A percentile compares a stretch with the other conserved stretches of the same genome.
These are phyloP conservation scores for Axilococcus clingmanii DNA, from an alignment of 139 green algal genomes.

Conservation along the genomic window DNA sequence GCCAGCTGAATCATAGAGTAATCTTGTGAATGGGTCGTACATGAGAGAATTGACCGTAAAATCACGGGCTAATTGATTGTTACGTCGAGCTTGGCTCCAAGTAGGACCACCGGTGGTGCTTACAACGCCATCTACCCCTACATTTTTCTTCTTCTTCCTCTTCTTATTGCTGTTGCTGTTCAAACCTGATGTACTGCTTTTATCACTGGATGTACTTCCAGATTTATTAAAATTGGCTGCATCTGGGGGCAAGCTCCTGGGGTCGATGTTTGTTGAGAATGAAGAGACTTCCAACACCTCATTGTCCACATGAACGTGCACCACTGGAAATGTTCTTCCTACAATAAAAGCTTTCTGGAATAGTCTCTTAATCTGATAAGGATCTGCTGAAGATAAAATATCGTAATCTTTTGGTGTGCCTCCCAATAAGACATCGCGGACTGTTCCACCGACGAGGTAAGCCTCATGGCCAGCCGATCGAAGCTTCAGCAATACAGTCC, in stretches of 20 bases:
- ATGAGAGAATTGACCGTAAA: conserved; percentile 67
- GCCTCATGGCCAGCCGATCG: conserved; percentile 40
- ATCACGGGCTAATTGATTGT: conserved; percentile 44
- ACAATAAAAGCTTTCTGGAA: conserved; percentile 32
- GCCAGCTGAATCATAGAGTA: conserved; percentile 54
- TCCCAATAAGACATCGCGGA: conserved; percentile 54
- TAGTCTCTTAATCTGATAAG: conserved; percentile 34
- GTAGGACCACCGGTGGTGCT: not conserved
- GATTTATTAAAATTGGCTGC: not conserved
- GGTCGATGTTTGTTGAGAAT: conserved; percentile 23
- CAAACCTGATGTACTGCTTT: too few relatives aligned
- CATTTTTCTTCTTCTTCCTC: not conserved
- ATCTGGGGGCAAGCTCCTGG: not conserved
- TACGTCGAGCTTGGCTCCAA: conserved; percentile 20
- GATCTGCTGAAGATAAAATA: conserved; percentile 44
- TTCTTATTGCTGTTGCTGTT: too few relatives aligned
- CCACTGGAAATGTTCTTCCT: conserved; percentile 47
- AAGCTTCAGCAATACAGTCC: conserved; percentile 23
- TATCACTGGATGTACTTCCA: not conserved
- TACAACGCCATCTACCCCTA: not conserved
- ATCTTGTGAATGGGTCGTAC: conserved; percentile 49
- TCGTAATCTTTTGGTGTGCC: conserved; percentile 54
- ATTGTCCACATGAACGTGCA: conserved; percentile 14
- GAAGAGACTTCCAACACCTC: conserved; percentile 38
- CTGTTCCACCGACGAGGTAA: conserved; percentile 60